Percentiles rank a stretch among this genome's conserved stretches.
Evolutionary conservation across 495 filamentous ascomycete genomes (phyloP).

Genomic region (Penicillium robsamsonii): DNA sequence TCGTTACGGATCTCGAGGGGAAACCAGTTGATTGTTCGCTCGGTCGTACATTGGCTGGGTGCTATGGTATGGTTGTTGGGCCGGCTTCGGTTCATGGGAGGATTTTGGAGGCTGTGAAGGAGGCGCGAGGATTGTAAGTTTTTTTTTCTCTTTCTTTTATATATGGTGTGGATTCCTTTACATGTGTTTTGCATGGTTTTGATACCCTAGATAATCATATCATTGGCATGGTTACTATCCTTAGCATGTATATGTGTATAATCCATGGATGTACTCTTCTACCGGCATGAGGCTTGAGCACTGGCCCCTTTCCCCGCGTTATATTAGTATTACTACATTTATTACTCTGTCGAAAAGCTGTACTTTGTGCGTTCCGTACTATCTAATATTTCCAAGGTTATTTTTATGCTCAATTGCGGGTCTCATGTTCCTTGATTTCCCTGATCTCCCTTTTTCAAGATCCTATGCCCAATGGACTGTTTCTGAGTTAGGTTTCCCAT

Average conservation of each 20-base stretch:
- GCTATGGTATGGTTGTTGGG: conserved; percentile 47
- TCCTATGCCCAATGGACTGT: neutral
- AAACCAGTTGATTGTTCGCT: conserved; percentile 38
- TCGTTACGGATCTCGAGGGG: conserved; percentile 61
- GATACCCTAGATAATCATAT: conserved; percentile 12
- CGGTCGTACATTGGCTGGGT: conserved; percentile 39
- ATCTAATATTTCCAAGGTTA: neutral
- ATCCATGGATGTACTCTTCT: neutral
- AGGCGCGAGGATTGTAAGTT: conserved; percentile 10
- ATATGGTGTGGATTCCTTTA: neutral
- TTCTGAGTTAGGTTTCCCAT: neutral
- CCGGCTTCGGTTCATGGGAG: conserved; percentile 37
- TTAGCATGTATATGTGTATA: neutral
- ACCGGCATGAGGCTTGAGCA: conserved; percentile 5
- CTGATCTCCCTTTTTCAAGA: conserved; percentile 1
- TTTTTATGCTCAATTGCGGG: neutral
- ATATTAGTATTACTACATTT: neutral
- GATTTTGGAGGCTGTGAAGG: conserved; percentile 39
- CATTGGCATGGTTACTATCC: conserved; percentile 2
- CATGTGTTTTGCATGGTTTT: conserved; percentile 6
- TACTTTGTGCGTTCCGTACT: neutral
- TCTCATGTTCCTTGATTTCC: neutral
- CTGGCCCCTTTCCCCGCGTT: conserved; percentile 10
- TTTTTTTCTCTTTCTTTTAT: neutral
- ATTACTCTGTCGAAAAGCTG: neutral